A percentile compares a stretch with the other conserved stretches of the same genome.
phyloP scores from a whole-genome alignment of 352 stramenopile species.

The Globisporangium cederbergense region DNA sequence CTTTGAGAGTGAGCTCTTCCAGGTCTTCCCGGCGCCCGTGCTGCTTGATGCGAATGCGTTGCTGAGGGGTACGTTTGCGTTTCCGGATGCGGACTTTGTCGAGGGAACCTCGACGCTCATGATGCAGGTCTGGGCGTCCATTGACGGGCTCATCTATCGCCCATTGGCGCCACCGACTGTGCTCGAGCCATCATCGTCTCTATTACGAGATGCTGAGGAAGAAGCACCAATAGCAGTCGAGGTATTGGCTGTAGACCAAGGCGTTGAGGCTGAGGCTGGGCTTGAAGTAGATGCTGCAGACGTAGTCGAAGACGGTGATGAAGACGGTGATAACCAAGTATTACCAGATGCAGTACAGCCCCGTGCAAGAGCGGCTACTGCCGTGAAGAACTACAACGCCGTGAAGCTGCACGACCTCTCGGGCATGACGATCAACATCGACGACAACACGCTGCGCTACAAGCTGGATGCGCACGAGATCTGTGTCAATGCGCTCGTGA shows the following conservation, averaged over 20 bases:
- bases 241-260: not conserved
- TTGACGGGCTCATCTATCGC: conserved; percentile 78
- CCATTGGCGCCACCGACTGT: conserved; percentile 62
- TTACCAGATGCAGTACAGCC: not conserved
- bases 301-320: not conserved
- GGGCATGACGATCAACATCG: conserved; percentile 82
- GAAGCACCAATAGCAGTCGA: conserved; percentile 10
- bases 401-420: conserved; percentile 80
- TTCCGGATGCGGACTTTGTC: conserved; percentile 50
- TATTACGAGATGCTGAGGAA: not conserved
- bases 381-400: conserved; percentile 24
- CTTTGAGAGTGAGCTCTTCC: conserved; percentile 85
- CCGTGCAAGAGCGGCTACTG: not conserved
- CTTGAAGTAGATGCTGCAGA: conserved; percentile 2
- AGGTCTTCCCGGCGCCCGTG: conserved; percentile 78
- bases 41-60: conserved; percentile 77
- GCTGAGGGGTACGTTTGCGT: conserved; percentile 55
- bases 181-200: conserved; percentile 25
- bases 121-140: conserved; percentile 85
- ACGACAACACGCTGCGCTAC: conserved; percentile 84
- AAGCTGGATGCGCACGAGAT: conserved; percentile 47
- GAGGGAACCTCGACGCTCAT: conserved; percentile 67
- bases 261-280: not conserved
- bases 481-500: conserved; percentile 78
- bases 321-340: not conserved